phyloP scores from a whole-genome alignment of 768 basidiomycete species.

The Podaxis pistillaris region DNA sequence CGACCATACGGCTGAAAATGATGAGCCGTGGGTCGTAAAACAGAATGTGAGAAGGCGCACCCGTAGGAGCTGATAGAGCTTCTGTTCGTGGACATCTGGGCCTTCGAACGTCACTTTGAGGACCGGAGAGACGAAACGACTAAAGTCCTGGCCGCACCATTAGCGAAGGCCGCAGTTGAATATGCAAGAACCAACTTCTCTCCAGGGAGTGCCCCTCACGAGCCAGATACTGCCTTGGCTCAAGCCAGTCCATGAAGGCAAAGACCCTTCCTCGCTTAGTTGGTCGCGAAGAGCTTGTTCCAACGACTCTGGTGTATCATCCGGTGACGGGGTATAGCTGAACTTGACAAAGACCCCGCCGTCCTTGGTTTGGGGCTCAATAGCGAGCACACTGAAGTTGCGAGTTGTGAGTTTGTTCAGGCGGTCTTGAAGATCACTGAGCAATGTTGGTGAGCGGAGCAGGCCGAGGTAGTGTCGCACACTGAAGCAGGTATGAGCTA shows the following conservation, averaged over 20 bases:
- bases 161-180: neutral
- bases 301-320: slow-evolving; percentile 36
- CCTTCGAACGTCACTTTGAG: slow-evolving; percentile 86
- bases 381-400: slow-evolving; percentile 57
- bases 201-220: slow-evolving; percentile 78
- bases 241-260: slow-evolving; percentile 64
- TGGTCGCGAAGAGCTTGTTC: slow-evolving; percentile 45
- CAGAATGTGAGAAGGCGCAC: slow-evolving; percentile 38
- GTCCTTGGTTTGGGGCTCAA: slow-evolving; percentile 73
- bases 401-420: slow-evolving; percentile 53
- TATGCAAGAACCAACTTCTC: slow-evolving; percentile 51
- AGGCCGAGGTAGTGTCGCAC: slow-evolving; percentile 63
- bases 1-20: slow-evolving; percentile 66
- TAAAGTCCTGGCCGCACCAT: slow-evolving; percentile 64
- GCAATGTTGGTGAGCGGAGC: slow-evolving; percentile 56
- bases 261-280: slow-evolving; percentile 46
- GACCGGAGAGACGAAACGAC: slow-evolving; percentile 70
- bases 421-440: slow-evolving; percentile 43
- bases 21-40: neutral
- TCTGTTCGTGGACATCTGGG: slow-evolving; percentile 80
- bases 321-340: slow-evolving; percentile 38
- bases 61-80: slow-evolving; percentile 73
- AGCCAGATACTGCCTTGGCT: slow-evolving; percentile 59
- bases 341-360: slow-evolving; percentile 86
- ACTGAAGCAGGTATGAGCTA: slow-evolving; percentile 33